Conservation (phyloP, 495 filamentous ascomycete genomes). For the Polyplosphaeria fusca region DNA sequence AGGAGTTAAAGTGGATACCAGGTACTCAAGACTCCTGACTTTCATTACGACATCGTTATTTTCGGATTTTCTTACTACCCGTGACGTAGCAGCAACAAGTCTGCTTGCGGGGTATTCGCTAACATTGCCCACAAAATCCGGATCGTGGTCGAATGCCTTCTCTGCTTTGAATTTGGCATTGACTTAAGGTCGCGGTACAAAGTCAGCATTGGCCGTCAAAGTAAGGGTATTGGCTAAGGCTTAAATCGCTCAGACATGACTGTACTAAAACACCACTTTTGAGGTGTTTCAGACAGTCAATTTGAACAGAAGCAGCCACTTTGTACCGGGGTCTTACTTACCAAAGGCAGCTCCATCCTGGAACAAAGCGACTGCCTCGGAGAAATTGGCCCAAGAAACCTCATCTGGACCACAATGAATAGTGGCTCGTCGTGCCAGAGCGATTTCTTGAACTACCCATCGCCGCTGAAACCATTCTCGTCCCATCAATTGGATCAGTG, state of each 20-base stretch:
- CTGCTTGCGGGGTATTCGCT: background rate
- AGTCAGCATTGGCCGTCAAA: too few relatives aligned
- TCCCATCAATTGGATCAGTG: background rate
- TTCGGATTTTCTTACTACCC: background rate
- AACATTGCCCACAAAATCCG: background rate
- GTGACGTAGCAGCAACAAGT: background rate
- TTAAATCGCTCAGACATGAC: too few relatives aligned
- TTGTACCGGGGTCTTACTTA: too few relatives aligned
- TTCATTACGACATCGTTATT: background rate
- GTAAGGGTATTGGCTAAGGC: too few relatives aligned
- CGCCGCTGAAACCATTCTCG: background rate
- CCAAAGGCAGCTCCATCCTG: background rate
- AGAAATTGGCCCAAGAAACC: background rate
- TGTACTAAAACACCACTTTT: too few relatives aligned
- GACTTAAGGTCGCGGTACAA: too few relatives aligned
- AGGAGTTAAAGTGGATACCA: background rate
- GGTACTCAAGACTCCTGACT: background rate
- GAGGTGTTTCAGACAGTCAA: too few relatives aligned
- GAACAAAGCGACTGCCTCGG: constrained; percentile 5
- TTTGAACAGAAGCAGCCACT: too few relatives aligned
- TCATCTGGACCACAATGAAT: background rate
- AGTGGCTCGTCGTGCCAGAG: background rate
- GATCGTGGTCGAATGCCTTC: background rate
- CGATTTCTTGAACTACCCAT: constrained; percentile 12
- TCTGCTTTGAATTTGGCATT: background rate